phyloP scores from a whole-genome alignment of 139 green algal species.

The Diplosphaera chodatii region DNA sequence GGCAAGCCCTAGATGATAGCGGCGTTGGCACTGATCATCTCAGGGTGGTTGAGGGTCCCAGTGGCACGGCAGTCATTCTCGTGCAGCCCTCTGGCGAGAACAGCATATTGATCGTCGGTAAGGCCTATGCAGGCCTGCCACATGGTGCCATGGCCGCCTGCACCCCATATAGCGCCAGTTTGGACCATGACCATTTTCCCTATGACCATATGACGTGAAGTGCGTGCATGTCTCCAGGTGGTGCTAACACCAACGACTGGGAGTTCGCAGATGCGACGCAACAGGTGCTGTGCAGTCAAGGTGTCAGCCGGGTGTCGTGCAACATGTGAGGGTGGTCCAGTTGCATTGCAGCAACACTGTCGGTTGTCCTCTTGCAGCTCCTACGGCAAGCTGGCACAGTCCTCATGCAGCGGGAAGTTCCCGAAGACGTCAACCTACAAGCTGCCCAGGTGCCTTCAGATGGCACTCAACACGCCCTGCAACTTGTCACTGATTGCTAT shows the following conservation, averaged over 20 bases:
- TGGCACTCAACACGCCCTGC: too few relatives aligned
- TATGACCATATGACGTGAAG: too few relatives aligned
- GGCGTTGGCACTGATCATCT: conserved; percentile 55
- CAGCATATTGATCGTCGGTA: conserved; percentile 81
- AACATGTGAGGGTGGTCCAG: too few relatives aligned
- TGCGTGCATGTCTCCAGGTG: conserved; percentile 5
- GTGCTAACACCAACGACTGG: conserved; percentile 63
- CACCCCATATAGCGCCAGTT: too few relatives aligned
- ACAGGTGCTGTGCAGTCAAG: conserved; percentile 1
- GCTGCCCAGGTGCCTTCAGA: conserved; percentile 57
- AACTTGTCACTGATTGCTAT: background rate
- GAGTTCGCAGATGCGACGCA: conserved; percentile 24
- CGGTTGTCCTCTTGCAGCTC: conserved; percentile 10
- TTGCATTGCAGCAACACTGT: background rate
- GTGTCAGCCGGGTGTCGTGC: too few relatives aligned
- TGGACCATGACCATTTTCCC: too few relatives aligned
- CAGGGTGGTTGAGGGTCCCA: conserved; percentile 42
- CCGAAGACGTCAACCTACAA: conserved; percentile 66
- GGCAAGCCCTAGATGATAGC: conserved; percentile 27
- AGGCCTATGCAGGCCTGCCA: background rate
- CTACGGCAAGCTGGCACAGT: conserved; percentile 49
- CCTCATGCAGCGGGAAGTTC: conserved; percentile 83
- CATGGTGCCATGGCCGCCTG: background rate
- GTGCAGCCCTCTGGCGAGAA: conserved; percentile 78
- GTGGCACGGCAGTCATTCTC: conserved; percentile 76